Evolutionary conservation across 148 eudicot species (phyloP), one percentile per base, ranked within the genome.

Genomic region (Selenicereus undatus): DNA sequence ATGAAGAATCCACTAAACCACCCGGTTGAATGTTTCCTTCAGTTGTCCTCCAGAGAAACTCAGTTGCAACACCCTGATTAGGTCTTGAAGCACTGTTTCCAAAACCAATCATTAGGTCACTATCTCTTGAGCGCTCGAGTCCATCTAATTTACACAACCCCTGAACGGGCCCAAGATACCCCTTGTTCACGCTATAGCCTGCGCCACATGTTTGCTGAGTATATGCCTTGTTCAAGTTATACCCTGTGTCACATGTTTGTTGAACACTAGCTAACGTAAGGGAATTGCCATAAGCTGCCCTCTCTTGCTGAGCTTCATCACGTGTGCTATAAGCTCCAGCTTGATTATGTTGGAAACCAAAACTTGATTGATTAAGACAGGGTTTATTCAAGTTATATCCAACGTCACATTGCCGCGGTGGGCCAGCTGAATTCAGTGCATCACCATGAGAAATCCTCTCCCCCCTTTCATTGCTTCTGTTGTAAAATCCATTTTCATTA

Each of bases 71-170:
- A 78, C 83, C 87, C 66, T 84, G 89, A 85, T 78, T 88, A 78
- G 89, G 81, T 78, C 85, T 87, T 32, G 83, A 73, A 85, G 82
- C 75, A 80, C 56, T 86, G 69, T 86, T 85, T 78, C 91, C 89
- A 86, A 91, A 95, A 82, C 91, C 92, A 87, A 85, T 80, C 89
- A 88, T 90, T 77, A 91, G 82, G 77, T 95, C 86, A 10, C 87
- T 88, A 58, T 89, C 84, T 68, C 86, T 89, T 66, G 93, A 86
- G 73, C 71, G 84, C 72, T 81, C 86, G 82, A 86, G 81, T 54
- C 82, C 88, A 77, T 84, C 85, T 56, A 86, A 66, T 79, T 86
- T 88, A 75, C 91, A 80, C 75, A 88, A 84, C n/a, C 87, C 89
- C 89, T 92, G 89, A 62, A 88, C 82, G 36, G 88, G 62, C 52